These are phyloP conservation scores for Phytophthora niederhauseri DNA, from an alignment of 352 stramenopile genomes.

Conservation along the genomic window DNA sequence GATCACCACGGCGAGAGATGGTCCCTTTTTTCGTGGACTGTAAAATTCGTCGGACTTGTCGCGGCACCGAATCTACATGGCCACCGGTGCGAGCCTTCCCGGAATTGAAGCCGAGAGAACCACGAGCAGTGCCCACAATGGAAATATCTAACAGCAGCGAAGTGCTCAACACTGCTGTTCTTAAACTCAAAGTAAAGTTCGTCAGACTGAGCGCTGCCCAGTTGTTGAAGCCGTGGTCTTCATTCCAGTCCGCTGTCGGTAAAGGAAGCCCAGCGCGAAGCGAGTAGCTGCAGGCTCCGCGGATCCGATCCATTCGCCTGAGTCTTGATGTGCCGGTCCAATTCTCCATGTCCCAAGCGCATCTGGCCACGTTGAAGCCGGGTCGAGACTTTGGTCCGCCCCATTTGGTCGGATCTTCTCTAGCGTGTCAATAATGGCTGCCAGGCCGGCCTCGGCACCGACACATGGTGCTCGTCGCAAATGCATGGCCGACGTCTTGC, in stretches of 20 bases:
- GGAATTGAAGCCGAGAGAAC: constrained; percentile 17
- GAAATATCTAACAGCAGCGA: background rate
- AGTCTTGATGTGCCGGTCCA: constrained; percentile 17
- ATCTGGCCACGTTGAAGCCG: constrained; percentile 28
- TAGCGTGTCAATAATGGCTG: constrained; percentile 26
- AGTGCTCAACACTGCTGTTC: no score
- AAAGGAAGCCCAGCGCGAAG: background rate
- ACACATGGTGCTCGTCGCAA: constrained; percentile 28
- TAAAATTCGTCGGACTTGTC: constrained; percentile 35
- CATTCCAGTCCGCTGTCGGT: background rate
- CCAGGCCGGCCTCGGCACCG: constrained; percentile 5
- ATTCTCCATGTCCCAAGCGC: constrained; percentile 30
- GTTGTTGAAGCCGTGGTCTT: background rate
- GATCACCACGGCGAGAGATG: constrained; percentile 17
- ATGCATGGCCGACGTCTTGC: background rate
- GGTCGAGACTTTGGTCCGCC: background rate
- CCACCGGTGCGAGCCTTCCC: background rate
- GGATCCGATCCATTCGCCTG: no score
- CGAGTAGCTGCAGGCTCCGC: no score
- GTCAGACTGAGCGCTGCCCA: background rate
- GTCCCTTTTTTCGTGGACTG: constrained; percentile 20
- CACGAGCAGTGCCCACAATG: background rate
- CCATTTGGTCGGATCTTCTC: constrained; percentile 19
- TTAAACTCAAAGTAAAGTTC: background rate
- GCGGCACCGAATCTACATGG: constrained; percentile 24